phyloP scores from a whole-genome alignment of 23 red algal genomes.

The Gracilaria gracilis region DNA sequence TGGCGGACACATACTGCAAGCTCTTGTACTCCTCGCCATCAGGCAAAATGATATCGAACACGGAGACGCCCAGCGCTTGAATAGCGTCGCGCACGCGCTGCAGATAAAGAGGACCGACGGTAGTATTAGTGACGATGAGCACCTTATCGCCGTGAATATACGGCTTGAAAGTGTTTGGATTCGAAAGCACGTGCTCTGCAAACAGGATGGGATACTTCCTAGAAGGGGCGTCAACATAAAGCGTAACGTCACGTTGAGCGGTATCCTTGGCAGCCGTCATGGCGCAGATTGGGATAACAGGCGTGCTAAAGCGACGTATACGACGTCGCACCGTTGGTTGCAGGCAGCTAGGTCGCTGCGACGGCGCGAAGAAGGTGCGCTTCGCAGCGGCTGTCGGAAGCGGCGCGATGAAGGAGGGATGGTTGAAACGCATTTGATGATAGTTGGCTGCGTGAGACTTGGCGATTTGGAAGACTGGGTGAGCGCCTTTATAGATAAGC shows the following conservation, averaged over 20 bases:
- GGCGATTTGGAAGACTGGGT: background rate
- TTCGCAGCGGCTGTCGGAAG: background rate
- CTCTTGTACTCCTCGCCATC: conserved; percentile 95
- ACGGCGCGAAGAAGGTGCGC: background rate
- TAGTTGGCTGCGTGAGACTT: background rate
- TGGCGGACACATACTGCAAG: conserved; percentile 40
- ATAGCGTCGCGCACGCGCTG: conserved; percentile 54
- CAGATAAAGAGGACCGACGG: conserved; percentile 86
- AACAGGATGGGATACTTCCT: conserved; percentile 91
- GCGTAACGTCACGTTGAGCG: conserved; percentile 10
- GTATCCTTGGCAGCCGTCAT: background rate
- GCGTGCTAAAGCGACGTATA: background rate
- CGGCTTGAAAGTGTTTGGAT: conserved; percentile 57
- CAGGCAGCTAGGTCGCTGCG: background rate
- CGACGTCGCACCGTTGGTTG: background rate
- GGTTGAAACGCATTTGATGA: background rate
- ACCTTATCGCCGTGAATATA: conserved; percentile 77
- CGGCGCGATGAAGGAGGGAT: conserved; percentile 5
- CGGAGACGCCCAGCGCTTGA: conserved; percentile 27
- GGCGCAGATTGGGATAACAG: background rate
- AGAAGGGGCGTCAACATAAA: conserved; percentile 76
- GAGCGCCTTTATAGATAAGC: background rate
- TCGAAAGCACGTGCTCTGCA: conserved; percentile 43
- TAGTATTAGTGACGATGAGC: conserved; percentile 93
- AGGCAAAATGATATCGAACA: conserved; percentile 70